Conservation (phyloP, 2,329 filamentous ascomycete genomes). For the Clarireedia monteithiana region DNA sequence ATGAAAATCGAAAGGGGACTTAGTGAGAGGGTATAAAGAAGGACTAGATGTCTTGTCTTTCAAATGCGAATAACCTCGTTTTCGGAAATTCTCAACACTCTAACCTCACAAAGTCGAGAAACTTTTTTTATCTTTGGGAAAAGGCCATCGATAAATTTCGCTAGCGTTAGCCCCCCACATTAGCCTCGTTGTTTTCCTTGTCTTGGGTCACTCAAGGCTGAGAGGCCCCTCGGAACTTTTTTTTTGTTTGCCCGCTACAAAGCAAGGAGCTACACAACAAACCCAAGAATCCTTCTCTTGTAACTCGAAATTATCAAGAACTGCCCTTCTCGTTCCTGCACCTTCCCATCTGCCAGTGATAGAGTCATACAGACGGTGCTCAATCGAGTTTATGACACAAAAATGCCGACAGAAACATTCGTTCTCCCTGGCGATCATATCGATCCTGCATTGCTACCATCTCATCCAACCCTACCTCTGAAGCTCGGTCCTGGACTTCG, state of each 20-base stretch:
- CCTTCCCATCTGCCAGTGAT: too few species aligned
- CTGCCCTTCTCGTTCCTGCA: too few species aligned
- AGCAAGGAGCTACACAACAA: too few species aligned
- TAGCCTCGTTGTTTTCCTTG: not conserved
- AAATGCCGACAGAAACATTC: slow-evolving; percentile 41
- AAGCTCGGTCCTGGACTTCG: slow-evolving; percentile 79
- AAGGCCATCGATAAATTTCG: slow-evolving; percentile 22
- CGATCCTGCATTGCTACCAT: slow-evolving; percentile 57
- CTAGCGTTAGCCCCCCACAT: slow-evolving; percentile 17
- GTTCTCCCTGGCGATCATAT: slow-evolving; percentile 79
- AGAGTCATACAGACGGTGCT: too few species aligned
- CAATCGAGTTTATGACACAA: not conserved
- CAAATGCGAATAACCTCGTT: not conserved
- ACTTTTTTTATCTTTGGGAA: slow-evolving; percentile 19
- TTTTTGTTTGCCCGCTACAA: too few species aligned
- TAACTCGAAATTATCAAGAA: too few species aligned
- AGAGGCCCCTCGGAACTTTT: not conserved
- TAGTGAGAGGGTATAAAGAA: not conserved
- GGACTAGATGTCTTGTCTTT: slow-evolving; percentile 3
- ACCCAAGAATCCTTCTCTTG: too few species aligned
- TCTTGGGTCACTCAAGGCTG: slow-evolving; percentile 23
- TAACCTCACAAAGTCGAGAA: slow-evolving; percentile 10
- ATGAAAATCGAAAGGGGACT: not conserved
- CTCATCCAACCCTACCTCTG: slow-evolving; percentile 60
- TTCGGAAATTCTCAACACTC: not conserved